Evolutionary conservation across 129 eudicot species (phyloP).

Genomic region (Flaveria ramosissima): DNA sequence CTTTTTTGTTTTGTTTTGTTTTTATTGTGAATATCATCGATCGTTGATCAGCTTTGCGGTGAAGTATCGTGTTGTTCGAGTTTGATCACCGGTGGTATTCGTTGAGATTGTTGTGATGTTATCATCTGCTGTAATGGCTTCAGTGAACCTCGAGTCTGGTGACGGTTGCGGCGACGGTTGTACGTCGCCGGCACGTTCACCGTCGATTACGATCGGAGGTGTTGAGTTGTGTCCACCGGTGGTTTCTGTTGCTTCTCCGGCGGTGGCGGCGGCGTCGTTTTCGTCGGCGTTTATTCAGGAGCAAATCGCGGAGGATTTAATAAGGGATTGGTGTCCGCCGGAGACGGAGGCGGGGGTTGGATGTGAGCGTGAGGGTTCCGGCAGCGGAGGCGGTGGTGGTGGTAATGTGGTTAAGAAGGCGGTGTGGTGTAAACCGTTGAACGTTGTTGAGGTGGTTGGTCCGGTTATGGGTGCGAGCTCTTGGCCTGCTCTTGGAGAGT

Average conservation of each 20-base stretch:
- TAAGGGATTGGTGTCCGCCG: slow-evolving; percentile 26
- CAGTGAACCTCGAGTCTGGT: slow-evolving; percentile 25
- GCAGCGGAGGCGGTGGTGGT: slow-evolving; percentile 13
- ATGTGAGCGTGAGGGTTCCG: slow-evolving; percentile 19
- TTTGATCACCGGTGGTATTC: not conserved
- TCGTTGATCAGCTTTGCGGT: slow-evolving; percentile 20
- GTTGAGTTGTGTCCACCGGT: slow-evolving; percentile 32
- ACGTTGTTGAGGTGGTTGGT: slow-evolving; percentile 41
- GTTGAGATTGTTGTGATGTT: slow-evolving; percentile 3
- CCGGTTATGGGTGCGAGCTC: slow-evolving; percentile 70
- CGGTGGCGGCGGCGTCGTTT: slow-evolving; percentile 9
- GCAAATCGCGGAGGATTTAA: slow-evolving; percentile 23
- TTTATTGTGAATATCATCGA: not conserved
- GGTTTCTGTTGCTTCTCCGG: slow-evolving; percentile 30
- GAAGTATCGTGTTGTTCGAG: slow-evolving; percentile 6
- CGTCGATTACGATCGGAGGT: slow-evolving; percentile 41
- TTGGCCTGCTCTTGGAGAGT: slow-evolving; percentile 83
- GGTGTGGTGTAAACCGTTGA: slow-evolving; percentile 72
- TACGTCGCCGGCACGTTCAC: slow-evolving; percentile 2
- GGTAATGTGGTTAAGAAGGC: slow-evolving; percentile 51
- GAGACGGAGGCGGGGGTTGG: not conserved
- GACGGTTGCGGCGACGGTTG: slow-evolving; percentile 27
- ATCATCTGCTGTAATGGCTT: slow-evolving; percentile 33
- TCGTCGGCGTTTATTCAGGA: slow-evolving; percentile 20
- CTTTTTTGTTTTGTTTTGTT: slow-evolving; percentile 2